Evolutionary conservation across 305 asterid species (phyloP).

Genomic region (Ilex paraguariensis): DNA sequence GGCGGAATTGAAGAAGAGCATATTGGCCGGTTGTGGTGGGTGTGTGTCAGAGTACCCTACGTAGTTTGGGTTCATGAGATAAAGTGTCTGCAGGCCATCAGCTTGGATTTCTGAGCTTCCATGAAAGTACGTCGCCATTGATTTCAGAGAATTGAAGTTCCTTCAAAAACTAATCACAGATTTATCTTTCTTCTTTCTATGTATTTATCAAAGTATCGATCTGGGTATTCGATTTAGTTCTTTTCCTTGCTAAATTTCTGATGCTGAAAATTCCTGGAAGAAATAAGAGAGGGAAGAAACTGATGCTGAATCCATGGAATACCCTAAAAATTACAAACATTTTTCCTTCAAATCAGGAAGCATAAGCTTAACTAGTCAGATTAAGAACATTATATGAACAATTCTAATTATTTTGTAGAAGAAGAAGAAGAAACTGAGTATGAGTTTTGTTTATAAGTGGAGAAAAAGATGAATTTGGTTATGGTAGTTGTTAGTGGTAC

Average conservation of each 20-base stretch:
- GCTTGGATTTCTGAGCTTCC: constrained; percentile 57
- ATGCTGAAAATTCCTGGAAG: constrained; percentile 24
- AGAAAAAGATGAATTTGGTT: neutral
- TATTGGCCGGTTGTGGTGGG: constrained; percentile 15
- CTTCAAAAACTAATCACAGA: neutral
- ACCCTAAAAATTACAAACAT: constrained; percentile 20
- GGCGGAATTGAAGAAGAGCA: constrained; percentile 29
- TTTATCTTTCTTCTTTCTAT: neutral
- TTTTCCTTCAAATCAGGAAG: neutral
- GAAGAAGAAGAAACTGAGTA: constrained; percentile 1
- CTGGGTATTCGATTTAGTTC: neutral
- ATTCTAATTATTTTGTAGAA: neutral
- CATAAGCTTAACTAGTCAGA: constrained; percentile 5
- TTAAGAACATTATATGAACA: neutral
- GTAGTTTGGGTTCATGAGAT: constrained; percentile 70
- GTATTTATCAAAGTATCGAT: no score
- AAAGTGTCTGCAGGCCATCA: constrained; percentile 66
- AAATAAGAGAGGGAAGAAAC: constrained; percentile 13
- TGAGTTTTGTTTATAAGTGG: neutral
- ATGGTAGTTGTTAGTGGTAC: constrained; percentile 2
- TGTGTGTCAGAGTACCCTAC: constrained; percentile 31
- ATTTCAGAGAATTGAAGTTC: neutral
- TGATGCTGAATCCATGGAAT: constrained; percentile 30
- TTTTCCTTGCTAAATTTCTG: constrained; percentile 2
- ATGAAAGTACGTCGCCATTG: constrained; percentile 53